Evolutionary conservation across 2,329 filamentous ascomycete species (phyloP), one percentile per base, ranked within the genome.

Genomic region (Parastagonospora nodorum): DNA sequence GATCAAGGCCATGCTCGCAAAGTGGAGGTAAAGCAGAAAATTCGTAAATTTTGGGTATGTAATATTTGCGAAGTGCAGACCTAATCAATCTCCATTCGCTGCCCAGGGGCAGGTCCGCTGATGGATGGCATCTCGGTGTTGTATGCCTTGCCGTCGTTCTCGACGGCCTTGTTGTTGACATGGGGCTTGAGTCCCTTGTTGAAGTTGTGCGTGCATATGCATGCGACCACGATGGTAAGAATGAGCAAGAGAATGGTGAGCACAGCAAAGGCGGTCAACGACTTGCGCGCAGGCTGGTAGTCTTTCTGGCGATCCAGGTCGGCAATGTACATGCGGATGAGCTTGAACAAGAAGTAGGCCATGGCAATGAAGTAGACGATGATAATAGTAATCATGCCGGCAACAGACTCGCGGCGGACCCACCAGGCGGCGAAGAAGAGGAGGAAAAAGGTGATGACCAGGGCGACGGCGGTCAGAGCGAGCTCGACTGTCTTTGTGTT

Each of bases 291-390:
- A 4, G 93, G 88, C 44, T 81, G 72, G 77, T 97, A 99, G 58
- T 85, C 80, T 2, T 64, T 49, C 38, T 71, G 64, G 32, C 75
- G 74, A 1, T 71, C 47, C 44, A 71, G 72, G 61, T 85, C 83
- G 37, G 72, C 73, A 9, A 84, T 85, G 75, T 96, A 99, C 85
- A 99, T 99, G 71, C 94, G 90, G 52, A 94, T 88, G 47, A 99
- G 85, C 82, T 99, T 99, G 84, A 97, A 99, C 71, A 96, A 84
- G 80, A 99, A 99, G 79, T 97, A 99, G 50, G 87, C 90, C 59
- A 97, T 83, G 33, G 87, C 93, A 56, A 88, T 91, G 59, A 96
- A 87, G 76, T 96, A 97, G 50, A 97, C 82, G 45, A 92, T 66
- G 64, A 97, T 93, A 68, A 91, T 86, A 60, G 79, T 67, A 46